Evolutionary conservation across 2,329 filamentous ascomycete genomes (phyloP), one percentile per base, ranked within the genome.

Genomic region (Myriosclerotinia curreyana): DNA sequence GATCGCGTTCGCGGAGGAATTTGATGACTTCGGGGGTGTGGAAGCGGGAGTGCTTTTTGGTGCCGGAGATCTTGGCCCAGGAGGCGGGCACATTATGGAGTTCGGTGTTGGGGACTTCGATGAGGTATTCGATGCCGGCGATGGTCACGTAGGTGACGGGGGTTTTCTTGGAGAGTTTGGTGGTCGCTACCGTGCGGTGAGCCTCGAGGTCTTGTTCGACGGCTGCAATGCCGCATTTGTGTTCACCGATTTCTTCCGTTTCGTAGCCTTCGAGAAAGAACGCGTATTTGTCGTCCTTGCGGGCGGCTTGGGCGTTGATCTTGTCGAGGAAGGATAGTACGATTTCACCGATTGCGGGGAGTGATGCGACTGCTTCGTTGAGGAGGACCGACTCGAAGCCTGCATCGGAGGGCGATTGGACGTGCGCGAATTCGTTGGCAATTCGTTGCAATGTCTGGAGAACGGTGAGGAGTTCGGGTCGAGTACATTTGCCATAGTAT

Each of bases 401-500:
- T 12, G 85, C 83, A 67, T 92, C 86, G 11, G 81, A 80, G 2
- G 88, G 79, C 0, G 81, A 79, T 64, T 87, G 88, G 67, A 92
- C 82, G 66, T 84, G 80, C 0, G 84, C 79, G 73, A 92, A 98
- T 71, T 95, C 89, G 63, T 84, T 86, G 0, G 91, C 85, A 53
- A 98, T 91, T 65, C 81, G 84, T 71, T 96, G 92, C 64, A 99
- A 80, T 0, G 90, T 90, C 75, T 98, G 93, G 1, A 99, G 81
- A 5, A 96, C 88, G 0, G 85, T 86, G 2, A 98, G 81, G 5
- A 99, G 85, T 76, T 99, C 95, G 0, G 93, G 89, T 0, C 95
- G 87, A 0, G 91, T 90, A 75, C 93, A 98, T 78, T 96, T 97
- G 58, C 93, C 92, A 76, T 99, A 99, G 79, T 98, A 99, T 65